Evolutionary conservation across 2,329 filamentous ascomycete genomes (phyloP), one percentile per base, ranked within the genome.

Genomic region (Podosphaera fusca): DNA sequence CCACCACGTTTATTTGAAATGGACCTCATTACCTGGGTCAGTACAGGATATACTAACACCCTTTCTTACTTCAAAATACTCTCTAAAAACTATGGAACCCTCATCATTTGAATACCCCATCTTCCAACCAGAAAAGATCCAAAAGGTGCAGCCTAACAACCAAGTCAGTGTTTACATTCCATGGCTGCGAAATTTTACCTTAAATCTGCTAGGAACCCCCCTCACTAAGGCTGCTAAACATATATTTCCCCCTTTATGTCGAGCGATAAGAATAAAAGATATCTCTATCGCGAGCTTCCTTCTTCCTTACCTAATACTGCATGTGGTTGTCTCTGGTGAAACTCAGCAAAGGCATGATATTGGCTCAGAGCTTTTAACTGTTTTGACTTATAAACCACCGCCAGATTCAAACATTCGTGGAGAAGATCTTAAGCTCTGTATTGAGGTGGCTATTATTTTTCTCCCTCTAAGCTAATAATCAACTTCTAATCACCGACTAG

Each of bases 231-330:
- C 87, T 68, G 81, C 85, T 1, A 75, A 79, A 56, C 77, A 85
- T 61, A 77, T 96, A 10, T 96, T 95, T 64, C 79, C 83, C 47
- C 82, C 90, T 29, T 74, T 95, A 45, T 82, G 83, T 56, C 82
- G 88, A 47, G 81, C 94, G 29, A 86, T 96, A 59, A 81, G 83
- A 58, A 84, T 87, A 36, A 87, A 92, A 65, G 89, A 96, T 65
- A 73, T 92, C 9, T 83, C 85, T 0, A 89, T 95, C 36, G 80
- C 89, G 0, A 85, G 85, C 49, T 96, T 95, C 63, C 73, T 98
- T 36, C 75, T 98, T 14, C 94, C 92, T 0, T 96, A 92, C 66
- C 76, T 89, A 14, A 82, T 86, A 2, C 70, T 95, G 38, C 94
- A 95, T 65, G 78, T 90, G 35, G 78, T 95, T 29, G 74, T 94